phyloP scores from a whole-genome alignment of 306 rosid genomes.

The Castanospermum australe region DNA sequence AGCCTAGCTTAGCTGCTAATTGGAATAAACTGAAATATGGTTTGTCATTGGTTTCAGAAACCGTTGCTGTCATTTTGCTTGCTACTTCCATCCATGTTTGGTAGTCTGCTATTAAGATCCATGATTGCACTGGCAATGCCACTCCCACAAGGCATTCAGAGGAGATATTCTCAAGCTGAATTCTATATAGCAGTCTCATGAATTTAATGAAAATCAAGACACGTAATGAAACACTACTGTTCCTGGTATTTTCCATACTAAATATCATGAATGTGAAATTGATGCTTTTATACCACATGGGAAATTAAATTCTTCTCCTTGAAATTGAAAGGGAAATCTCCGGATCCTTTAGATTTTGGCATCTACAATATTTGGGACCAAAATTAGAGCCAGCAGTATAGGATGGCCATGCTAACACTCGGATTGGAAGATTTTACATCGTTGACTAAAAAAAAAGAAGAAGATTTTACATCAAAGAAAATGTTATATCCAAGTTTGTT shows the following conservation, averaged over 20 bases:
- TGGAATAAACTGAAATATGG: neutral
- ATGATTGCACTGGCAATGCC: neutral
- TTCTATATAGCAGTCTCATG: neutral
- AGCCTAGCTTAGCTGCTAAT: neutral
- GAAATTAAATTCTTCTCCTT: too few relatives aligned
- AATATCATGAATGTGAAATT: too few relatives aligned
- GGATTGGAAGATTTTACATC: neutral
- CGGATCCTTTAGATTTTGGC: neutral
- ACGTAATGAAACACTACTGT: neutral
- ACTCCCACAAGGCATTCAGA: neutral
- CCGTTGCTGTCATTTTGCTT: conserved; percentile 47
- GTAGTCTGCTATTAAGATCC: conserved; percentile 14
- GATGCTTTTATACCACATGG: too few relatives aligned
- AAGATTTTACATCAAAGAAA: neutral
- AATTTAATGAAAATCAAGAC: neutral
- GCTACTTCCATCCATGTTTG: conserved; percentile 2
- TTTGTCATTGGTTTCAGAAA: conserved; percentile 44
- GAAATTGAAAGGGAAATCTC: neutral
- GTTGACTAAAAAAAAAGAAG: too few relatives aligned
- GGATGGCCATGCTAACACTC: neutral
- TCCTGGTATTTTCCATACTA: neutral
- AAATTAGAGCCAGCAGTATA: neutral
- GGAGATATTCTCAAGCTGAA: neutral
- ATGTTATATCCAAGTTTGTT: neutral
- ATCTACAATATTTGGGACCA: too few relatives aligned